Evolutionary conservation across 352 stramenopile genomes (phyloP), one percentile per base, ranked within the genome.

Genomic region (Peronosclerospora sorghi): DNA sequence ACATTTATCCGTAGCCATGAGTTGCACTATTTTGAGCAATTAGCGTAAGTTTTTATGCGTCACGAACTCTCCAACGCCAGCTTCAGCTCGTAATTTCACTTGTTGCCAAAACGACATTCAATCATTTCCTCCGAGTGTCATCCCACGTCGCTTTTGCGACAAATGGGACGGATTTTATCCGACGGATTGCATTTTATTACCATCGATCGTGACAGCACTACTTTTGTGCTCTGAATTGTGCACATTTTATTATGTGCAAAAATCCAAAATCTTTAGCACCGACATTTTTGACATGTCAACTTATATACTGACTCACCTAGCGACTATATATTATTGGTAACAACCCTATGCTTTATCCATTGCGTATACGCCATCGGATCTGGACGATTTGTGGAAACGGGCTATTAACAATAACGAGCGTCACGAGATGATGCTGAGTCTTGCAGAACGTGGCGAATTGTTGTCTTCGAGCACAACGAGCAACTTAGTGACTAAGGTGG

Each of bases 401-500:
- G 62, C 2, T 45, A 61, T 2, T 54, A 71, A 15, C 63, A 64
- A 13, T 45, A 62, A 35, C 45, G 53, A 10, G 72, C 54, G 8
- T 60, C 56, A 2, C 56, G 62, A 7, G 59, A 60, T 10, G 57
- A 77, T 81, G 6, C 48, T 86, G 12, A 59, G 71, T 14, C 65
- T 81, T 13, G 73, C 73, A 0, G 70, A 86, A 19, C 56, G 68
- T 8, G 73, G 73, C 5, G 70, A 86, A 38, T 83, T 86, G 26
- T n/a, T 70, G 73, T 0, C 56, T 86, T 5, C 71, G 80, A 55
- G 73, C 70, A n/a, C 77, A 82, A 34, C 56, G 48, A 7, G 73
- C 82, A 45, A 70, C 70, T 23, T 79, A 15, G 62, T 60, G 35
- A 67, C 60, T 1, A 68, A 73, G 8, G 68, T 86, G 15, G 73